Base-by-base conservation (phyloP, 1,139 yeast species). In the Hansenula sp. region DNA sequence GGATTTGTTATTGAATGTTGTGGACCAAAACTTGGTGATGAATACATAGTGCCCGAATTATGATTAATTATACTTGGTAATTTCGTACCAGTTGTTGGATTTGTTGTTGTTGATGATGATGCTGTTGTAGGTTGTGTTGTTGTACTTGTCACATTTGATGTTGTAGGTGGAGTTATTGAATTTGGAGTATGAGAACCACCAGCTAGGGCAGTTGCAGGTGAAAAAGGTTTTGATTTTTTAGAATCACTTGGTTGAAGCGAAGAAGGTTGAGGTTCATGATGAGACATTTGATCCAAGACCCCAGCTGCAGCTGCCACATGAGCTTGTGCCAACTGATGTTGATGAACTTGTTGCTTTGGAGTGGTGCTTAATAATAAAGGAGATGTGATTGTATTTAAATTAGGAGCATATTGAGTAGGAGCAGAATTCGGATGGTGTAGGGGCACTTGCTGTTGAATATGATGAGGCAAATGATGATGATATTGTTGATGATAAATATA, bases 341-440 rank as follows among this genome's bases (percentile, higher is more conserved):
- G 50, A 2, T 46, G 48, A 3, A 62, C 52, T 50, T 59, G 52
- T 50, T 55, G 47, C 57, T 66, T 47, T 50, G 80, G 64, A 47
- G 78, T 56, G 1, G 66, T 56, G n/a, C 63, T 57, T 34, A 81
- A 68, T 47, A 81, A 62, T 45, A 81, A 66, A 0, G 88, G 88
- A 12, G 86, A 80, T 0, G 87, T 81, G 46, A 81, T 81, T 41
- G 81, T 62, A 52, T 77, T 77, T 46, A 81, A 63, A 35, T 82
- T 82, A 0, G 84, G 79, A 30, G 85, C 86, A 68, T 79, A 81
- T 56, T 80, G 86, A 1, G 86, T 76, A 19, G 88, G 88, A 1
- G 86, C 80, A 2, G 85, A 79, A 5, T 79, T 71, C 8, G 88
- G 88, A 58, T 81, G 81, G 59, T 81, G 84, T 39, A 81, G 65